Percentiles rank a stretch among this genome's conserved stretches.
phyloP scores from a whole-genome alignment of 2,329 filamentous ascomycete species.

The Colletotrichum paranaense region DNA sequence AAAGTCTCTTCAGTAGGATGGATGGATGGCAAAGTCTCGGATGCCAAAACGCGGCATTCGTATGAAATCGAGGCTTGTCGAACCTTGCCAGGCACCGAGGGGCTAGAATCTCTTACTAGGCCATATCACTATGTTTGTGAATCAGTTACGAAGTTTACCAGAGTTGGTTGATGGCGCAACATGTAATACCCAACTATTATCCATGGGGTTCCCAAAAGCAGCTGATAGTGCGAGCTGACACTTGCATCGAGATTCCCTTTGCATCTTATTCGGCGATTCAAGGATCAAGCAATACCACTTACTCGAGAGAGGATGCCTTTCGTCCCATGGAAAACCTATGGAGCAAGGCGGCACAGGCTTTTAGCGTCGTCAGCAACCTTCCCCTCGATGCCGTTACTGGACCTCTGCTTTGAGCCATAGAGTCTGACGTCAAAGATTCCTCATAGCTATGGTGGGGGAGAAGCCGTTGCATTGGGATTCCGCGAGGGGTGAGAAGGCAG shows the following conservation, averaged over 20 bases:
- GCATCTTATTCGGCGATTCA: not conserved
- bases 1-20: not conserved
- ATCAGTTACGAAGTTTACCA: not conserved
- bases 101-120: not conserved
- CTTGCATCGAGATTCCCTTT: not conserved
- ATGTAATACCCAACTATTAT: not conserved
- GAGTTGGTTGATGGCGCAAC: not conserved
- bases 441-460: not conserved
- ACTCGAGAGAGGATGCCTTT: not conserved
- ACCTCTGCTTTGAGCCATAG: not conserved
- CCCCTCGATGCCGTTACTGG: not conserved
- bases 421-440: not conserved
- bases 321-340: not conserved
- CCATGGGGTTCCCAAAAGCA: not conserved
- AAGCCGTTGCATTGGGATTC: not conserved
- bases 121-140: not conserved
- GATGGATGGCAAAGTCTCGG: not conserved
- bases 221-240: not conserved
- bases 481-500: not conserved
- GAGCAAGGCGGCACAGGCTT: not conserved
- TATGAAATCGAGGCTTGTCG: not conserved
- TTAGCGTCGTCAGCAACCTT: not conserved
- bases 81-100: not conserved
- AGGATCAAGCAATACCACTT: not conserved
- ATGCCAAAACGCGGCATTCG: not conserved